Conservation (phyloP, 73 alveolate genomes). For the Breviolum minutum region DNA sequence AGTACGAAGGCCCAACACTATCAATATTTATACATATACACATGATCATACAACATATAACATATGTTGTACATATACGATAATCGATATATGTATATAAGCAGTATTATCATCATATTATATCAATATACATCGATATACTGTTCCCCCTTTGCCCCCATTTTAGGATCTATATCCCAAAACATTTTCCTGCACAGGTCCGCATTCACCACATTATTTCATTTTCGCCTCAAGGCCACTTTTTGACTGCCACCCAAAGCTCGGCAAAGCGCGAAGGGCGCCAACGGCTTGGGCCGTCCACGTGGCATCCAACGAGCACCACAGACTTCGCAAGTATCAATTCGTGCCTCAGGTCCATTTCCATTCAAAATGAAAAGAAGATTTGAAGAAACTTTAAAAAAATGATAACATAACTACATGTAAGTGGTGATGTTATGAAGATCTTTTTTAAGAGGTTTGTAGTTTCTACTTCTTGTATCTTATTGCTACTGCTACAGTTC, state of each 20-base stretch:
- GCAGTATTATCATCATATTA: no score
- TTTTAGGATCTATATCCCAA: no score
- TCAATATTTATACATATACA: no score
- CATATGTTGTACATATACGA: background rate
- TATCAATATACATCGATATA: no score
- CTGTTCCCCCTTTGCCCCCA: no score
- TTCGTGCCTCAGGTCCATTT: conserved; percentile 33
- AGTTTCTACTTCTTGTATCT: background rate
- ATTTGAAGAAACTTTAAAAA: no score
- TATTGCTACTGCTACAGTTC: no score
- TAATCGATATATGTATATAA: background rate
- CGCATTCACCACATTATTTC: background rate
- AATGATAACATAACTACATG: no score
- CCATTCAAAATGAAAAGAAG: no score
- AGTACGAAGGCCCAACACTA: no score
- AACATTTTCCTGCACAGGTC: no score
- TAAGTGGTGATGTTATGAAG: no score
- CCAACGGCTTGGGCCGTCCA: conserved; percentile 19
- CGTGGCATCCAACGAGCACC: conserved; percentile 40
- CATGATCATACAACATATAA: background rate
- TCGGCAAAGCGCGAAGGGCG: conserved; percentile 25
- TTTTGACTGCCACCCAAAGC: conserved; percentile 47
- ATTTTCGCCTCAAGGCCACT: conserved; percentile 44
- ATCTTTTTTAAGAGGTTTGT: background rate
- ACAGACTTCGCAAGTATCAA: conserved; percentile 74